Base-by-base conservation (phyloP, 441 rosid species). In the Erysimum cheiri region DNA sequence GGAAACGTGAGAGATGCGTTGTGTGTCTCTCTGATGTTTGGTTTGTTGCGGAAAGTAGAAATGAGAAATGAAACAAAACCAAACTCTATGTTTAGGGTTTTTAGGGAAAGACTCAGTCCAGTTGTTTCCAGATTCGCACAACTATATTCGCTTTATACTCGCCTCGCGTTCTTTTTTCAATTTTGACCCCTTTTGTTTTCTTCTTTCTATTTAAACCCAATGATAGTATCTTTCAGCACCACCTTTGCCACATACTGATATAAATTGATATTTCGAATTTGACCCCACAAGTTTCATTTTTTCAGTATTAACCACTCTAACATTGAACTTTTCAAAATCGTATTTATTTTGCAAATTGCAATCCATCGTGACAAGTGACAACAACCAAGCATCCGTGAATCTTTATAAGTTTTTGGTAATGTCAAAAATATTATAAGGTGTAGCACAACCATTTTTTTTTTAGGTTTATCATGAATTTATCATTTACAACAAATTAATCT, bases 1-100 rank as follows among this genome's bases (percentile, higher is more conserved):
- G 12, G 3, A 12, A 33, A 1, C 8, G 12, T 35, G 71, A 52
- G 19, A 36, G 62, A 67, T 46, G 24, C 8, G 26, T 49, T 41
- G 33, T 54, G 11, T 59, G 50, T 63, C 67, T 49, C 72, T 73
- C 50, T 33, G 67, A 53, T 63, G 69, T 28, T 55, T 36, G 59
- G 65, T 68, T 61, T 73, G 65, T 68, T 68, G 78, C 37, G 58
- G 53, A 60, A 35, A 67, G 8, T 8, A 33, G 47, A 61, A 54
- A 54, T 60, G 69, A 33, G 47, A 61, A 54, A 54, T 60, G 69
- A 67, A 41, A 52, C 7, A 10, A 10, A 48, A 40, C 13, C 36
- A 26, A 67, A 49, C 17, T 50, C 1, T 39, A 28, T 37, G 61
- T 64, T 69, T 60, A 55, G 74, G 70, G 55, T 46, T 68, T 68